Percentiles rank a stretch among this genome's conserved stretches.
phyloP scores from a whole-genome alignment of 352 stramenopile genomes.

The Globisporangium spinosum region DNA sequence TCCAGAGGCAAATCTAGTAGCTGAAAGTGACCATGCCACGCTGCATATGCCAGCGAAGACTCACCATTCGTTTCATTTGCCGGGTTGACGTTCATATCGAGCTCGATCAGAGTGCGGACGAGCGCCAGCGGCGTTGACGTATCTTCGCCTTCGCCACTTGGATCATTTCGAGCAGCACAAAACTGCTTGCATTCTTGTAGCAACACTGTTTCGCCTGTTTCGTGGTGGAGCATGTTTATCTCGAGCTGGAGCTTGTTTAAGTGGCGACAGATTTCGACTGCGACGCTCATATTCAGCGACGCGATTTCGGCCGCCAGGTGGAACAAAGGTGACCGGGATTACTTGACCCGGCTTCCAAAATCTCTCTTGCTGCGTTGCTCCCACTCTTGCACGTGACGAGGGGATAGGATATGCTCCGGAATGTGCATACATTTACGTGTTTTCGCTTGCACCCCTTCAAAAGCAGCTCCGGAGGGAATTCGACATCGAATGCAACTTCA shows the following conservation, averaged over 20 bases:
- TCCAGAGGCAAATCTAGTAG: constrained; percentile 55
- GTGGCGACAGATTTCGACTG: constrained; percentile 45
- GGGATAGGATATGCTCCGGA: constrained; percentile 5
- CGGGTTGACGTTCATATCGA: constrained; percentile 50
- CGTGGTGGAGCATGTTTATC: constrained; percentile 43
- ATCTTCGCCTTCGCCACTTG: not conserved
- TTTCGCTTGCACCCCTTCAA: constrained; percentile 21
- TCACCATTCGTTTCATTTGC: constrained; percentile 50
- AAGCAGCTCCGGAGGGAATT: constrained; percentile 25
- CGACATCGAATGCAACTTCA: constrained; percentile 21
- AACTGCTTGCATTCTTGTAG: constrained; percentile 60
- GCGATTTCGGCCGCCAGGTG: constrained; percentile 49
- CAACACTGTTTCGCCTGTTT: constrained; percentile 40
- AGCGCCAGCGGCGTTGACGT: constrained; percentile 30
- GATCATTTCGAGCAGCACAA: constrained; percentile 16
- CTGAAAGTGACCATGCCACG: constrained; percentile 41
- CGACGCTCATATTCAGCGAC: constrained; percentile 39
- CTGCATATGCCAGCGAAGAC: constrained; percentile 44
- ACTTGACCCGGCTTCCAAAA: constrained; percentile 20
- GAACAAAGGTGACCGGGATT: constrained; percentile 27
- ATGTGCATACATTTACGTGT: constrained; percentile 14
- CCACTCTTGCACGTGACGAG: not conserved
- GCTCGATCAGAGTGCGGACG: constrained; percentile 41
- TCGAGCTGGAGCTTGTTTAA: constrained; percentile 39
- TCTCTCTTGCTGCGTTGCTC: not conserved